Base-by-base conservation (phyloP, 768 basidiomycete genomes). In the Megacollybia marginata region DNA sequence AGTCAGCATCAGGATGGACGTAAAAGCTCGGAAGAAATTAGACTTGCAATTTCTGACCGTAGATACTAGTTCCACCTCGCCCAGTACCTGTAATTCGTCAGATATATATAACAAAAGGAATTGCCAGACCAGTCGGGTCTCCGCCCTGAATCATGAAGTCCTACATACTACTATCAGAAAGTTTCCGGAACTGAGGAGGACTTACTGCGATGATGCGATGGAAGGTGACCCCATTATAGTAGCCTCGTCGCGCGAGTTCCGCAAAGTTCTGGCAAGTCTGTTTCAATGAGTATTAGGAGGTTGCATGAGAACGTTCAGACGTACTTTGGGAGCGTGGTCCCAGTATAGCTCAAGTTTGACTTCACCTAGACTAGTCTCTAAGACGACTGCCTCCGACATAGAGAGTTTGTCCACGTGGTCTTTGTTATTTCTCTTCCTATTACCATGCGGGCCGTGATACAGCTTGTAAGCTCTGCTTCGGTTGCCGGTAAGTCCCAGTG, bases 91-190 rank as follows among this genome's bases (percentile, higher is more conserved):
- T 52, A 93, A 69, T 42, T 89, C 85, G 55, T 93, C 85, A 16
- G 84, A 76, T 59, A 98, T 47, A 70, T 66, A 2, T 83, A 91
- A 92, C 93, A 96, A 51, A 94, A 91, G 45, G 76, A 82, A n/a
- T 92, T 92, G n/a, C 92, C 92, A 1, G 92, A 20, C 95, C 95
- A 13, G 93, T 95, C 10, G 94, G 95, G 64, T 95, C 93, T 38
- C 94, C 95, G 28, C 80, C 84, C 70, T 99, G 95, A 13, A 96
- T 83, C 95, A 97, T 97, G 61, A 97, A 97, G 62, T 94, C 93
- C 86, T 94, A 59, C 18, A 28, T 42, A 33, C 44, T 44, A 15
- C 4, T 9, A 15, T 53, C 33, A 47, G 33, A 11, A 6, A 51
- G 18, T 19, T 11, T 28, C 34, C 9, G 16, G 23, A 47, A 5